Evolutionary conservation across 768 basidiomycete genomes (phyloP).

Genomic region (Phanerochaete sordida): DNA sequence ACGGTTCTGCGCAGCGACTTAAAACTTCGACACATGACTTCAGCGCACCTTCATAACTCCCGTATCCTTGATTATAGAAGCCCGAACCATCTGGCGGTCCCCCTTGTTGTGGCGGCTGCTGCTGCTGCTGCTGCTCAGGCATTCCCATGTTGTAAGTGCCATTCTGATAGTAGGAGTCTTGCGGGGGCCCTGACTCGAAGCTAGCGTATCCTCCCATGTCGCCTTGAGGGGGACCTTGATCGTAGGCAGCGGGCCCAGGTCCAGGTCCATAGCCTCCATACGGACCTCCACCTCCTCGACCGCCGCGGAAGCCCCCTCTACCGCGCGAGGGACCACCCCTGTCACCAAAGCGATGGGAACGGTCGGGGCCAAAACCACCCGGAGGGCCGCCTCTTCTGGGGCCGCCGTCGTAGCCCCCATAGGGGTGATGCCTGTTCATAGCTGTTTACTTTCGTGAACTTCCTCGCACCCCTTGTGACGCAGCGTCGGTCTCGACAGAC

Average conservation of each 20-base stretch:
- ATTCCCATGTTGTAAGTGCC: conserved; percentile 52
- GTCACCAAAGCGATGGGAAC: conserved; percentile 57
- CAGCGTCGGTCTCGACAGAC: background rate
- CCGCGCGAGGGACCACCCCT: conserved; percentile 47
- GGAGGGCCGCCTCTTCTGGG: conserved; percentile 60
- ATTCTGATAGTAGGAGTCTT: conserved; percentile 70
- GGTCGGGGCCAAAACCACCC: conserved; percentile 68
- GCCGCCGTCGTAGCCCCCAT: conserved; percentile 63
- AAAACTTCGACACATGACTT: conserved; percentile 56
- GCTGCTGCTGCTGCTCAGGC: conserved; percentile 42
- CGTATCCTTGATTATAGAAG: conserved; percentile 57
- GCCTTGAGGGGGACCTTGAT: conserved; percentile 61
- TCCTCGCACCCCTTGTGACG: background rate
- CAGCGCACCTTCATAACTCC: conserved; percentile 84
- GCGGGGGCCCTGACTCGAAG: conserved; percentile 57
- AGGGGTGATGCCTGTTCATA: conserved; percentile 93
- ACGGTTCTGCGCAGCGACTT: conserved; percentile 4
- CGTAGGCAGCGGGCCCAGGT: conserved; percentile 50
- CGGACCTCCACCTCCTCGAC: conserved; percentile 36
- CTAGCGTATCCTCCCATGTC: conserved; percentile 65
- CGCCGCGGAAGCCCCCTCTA: conserved; percentile 45
- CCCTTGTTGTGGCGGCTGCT: background rate
- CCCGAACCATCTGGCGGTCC: conserved; percentile 42
- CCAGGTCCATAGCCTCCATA: conserved; percentile 51
- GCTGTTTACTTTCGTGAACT: conserved; percentile 3